Percentiles rank a stretch among this genome's conserved stretches.
These are phyloP conservation scores for Gossypium turneri DNA, from an alignment of 345 rosid genomes.

Conservation along the genomic window DNA sequence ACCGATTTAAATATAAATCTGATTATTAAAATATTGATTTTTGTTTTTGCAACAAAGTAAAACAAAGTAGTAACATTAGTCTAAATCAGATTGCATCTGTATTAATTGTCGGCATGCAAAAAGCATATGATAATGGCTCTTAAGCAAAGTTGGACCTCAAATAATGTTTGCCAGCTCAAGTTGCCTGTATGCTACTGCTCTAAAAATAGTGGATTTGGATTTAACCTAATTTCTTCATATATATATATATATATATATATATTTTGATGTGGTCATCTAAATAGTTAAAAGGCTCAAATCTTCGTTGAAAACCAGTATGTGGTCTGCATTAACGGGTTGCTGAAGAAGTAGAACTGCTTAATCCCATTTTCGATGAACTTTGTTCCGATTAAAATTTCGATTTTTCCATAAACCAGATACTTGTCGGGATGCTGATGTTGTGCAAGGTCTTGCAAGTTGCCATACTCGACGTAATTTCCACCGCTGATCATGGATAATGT, in stretches of 20 bases:
- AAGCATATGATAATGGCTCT: too few relatives aligned
- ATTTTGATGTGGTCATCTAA: too few relatives aligned
- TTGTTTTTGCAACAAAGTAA: too few relatives aligned
- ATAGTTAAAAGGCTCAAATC: too few relatives aligned
- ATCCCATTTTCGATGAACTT: conserved; percentile 98
- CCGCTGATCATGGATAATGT: conserved; percentile 80
- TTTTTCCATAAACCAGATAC: conserved; percentile 85
- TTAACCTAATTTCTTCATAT: background rate
- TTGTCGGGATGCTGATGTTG: conserved; percentile 77
- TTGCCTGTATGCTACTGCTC: background rate
- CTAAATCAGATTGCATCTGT: too few relatives aligned
- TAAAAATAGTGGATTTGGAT: background rate
- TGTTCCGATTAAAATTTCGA: conserved; percentile 81
- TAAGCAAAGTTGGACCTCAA: background rate
- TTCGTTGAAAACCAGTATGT: too few relatives aligned
- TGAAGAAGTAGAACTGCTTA: conserved; percentile 42
- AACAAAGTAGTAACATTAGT: too few relatives aligned
- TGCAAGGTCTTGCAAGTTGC: conserved; percentile 87
- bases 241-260: too few relatives aligned
- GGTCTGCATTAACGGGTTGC: conserved; percentile 20
- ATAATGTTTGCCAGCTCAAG: conserved; percentile 9
- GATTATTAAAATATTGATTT: too few relatives aligned
- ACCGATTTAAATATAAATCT: too few relatives aligned
- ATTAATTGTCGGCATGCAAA: too few relatives aligned
- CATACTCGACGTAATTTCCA: conserved; percentile 93